A percentile compares a stretch with the other conserved stretches of the same genome.
These are phyloP conservation scores for Prunus kanzakura DNA, from an alignment of 306 rosid species.

Conservation along the genomic window DNA sequence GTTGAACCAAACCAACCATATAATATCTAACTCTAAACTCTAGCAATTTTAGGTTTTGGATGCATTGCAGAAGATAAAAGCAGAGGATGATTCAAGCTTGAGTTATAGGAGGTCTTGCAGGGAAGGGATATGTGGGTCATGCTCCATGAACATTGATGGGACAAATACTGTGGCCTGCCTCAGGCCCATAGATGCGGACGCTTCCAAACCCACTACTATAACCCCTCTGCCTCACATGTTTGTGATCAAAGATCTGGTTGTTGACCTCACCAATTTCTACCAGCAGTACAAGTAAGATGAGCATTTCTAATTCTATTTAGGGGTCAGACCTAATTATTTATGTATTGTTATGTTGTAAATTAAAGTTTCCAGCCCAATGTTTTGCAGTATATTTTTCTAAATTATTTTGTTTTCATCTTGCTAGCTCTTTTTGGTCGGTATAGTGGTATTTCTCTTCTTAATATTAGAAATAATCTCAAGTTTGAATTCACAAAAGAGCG, in stretches of 20 bases:
- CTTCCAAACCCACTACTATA: constrained; percentile 31
- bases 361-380: no score
- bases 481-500: no score
- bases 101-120: constrained; percentile 46
- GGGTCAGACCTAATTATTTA: no score
- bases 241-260: constrained; percentile 45
- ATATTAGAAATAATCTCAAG: no score
- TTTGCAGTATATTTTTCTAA: no score
- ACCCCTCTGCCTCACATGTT: constrained; percentile 46
- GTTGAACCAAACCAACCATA: no score
- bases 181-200: constrained; percentile 35
- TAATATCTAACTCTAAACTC: not conserved
- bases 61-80: constrained; percentile 46
- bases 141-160: constrained; percentile 50
- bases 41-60: constrained; percentile 33
- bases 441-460: no score
- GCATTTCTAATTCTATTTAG: no score
- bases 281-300: constrained; percentile 34
- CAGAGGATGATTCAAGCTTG: constrained; percentile 41
- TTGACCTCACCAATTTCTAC: constrained; percentile 48
- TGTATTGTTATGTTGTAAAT: no score
- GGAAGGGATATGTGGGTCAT: constrained; percentile 52
- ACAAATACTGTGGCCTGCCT: constrained; percentile 39
- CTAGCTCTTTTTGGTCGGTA: no score
- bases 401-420: no score